phyloP scores from a whole-genome alignment of 2,329 filamentous ascomycete genomes.

The Pseudocercospora crystallina region DNA sequence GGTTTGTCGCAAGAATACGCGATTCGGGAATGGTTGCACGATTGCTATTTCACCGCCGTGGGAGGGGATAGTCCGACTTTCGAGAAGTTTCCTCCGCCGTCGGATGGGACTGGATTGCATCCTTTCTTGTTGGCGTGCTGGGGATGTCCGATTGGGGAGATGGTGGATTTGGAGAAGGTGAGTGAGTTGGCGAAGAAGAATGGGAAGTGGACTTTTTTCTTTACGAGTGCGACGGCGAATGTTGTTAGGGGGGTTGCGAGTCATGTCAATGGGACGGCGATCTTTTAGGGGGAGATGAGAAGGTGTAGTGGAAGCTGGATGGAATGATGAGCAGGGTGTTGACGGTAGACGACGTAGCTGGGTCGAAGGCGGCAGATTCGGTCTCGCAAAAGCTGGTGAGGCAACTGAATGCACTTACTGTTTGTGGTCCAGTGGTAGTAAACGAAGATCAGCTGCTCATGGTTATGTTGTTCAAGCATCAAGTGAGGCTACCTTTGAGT shows the following conservation, averaged over 20 bases:
- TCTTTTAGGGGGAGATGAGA: slow-evolving; percentile 28
- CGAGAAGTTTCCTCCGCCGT: slow-evolving; percentile 59
- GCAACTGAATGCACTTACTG: too few relatives aligned
- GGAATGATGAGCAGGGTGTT: too few relatives aligned
- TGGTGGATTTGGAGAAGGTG: slow-evolving; percentile 57
- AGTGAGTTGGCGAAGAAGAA: slow-evolving; percentile 56
- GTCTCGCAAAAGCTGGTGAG: too few relatives aligned
- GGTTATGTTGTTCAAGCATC: too few relatives aligned
- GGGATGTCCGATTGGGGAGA: slow-evolving; percentile 57
- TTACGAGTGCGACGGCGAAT: slow-evolving; percentile 61
- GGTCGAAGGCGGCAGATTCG: too few relatives aligned
- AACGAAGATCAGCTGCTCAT: too few relatives aligned
- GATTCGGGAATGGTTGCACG: slow-evolving; percentile 66
- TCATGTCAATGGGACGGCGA: slow-evolving; percentile 46
- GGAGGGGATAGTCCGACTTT: slow-evolving; percentile 64
- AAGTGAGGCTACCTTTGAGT: too few relatives aligned
- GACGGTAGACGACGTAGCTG: too few relatives aligned
- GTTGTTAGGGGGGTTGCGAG: slow-evolving; percentile 52
- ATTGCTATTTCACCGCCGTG: slow-evolving; percentile 66
- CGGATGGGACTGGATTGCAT: slow-evolving; percentile 39
- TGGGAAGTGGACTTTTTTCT: slow-evolving; percentile 60
- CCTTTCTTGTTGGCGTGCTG: slow-evolving; percentile 52
- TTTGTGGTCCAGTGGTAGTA: too few relatives aligned
- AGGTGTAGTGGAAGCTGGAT: too few relatives aligned
- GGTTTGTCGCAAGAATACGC: slow-evolving; percentile 56